These are phyloP conservation scores for Sporothrix phasma DNA, from an alignment of 2,329 filamentous ascomycete species.

Conservation along the genomic window DNA sequence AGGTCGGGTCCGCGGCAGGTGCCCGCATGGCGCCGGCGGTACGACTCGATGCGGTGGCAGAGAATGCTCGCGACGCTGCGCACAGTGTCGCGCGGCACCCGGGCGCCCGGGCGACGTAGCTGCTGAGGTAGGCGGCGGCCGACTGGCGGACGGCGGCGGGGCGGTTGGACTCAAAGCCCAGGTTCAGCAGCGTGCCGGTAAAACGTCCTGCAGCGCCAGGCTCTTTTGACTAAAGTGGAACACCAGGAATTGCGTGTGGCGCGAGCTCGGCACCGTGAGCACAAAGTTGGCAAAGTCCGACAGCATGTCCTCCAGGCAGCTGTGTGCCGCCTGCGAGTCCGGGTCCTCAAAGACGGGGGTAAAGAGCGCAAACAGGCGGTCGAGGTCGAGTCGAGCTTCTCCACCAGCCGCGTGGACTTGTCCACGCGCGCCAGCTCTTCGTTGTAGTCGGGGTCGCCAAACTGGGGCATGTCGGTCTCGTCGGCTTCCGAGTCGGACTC, in stretches of 20 bases:
- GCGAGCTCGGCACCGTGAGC: conserved; percentile 79
- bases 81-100: conserved; percentile 67
- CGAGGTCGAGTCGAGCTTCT: conserved; percentile 89
- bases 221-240: conserved; percentile 90
- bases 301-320: conserved; percentile 68
- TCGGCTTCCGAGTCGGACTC: conserved; percentile 37
- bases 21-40: conserved; percentile 62
- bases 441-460: conserved; percentile 58
- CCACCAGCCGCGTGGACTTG: conserved; percentile 67
- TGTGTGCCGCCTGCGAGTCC: conserved; percentile 56
- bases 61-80: conserved; percentile 73
- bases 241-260: conserved; percentile 89
- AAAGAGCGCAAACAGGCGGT: conserved; percentile 79
- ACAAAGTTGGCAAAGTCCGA: conserved; percentile 82
- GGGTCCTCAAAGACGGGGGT: conserved; percentile 60
- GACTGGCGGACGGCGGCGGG: conserved; percentile 69
- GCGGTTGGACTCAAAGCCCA: conserved; percentile 60
- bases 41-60: conserved; percentile 63
- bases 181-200: conserved; percentile 62
- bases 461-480: conserved; percentile 56
- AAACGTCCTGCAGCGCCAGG: conserved; percentile 73
- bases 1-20: conserved; percentile 77
- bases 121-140: conserved; percentile 84
- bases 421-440: conserved; percentile 55
- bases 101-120: conserved; percentile 83